phyloP scores from a whole-genome alignment of 805 yeast species.

The Saccharomycopsis fermentans region DNA sequence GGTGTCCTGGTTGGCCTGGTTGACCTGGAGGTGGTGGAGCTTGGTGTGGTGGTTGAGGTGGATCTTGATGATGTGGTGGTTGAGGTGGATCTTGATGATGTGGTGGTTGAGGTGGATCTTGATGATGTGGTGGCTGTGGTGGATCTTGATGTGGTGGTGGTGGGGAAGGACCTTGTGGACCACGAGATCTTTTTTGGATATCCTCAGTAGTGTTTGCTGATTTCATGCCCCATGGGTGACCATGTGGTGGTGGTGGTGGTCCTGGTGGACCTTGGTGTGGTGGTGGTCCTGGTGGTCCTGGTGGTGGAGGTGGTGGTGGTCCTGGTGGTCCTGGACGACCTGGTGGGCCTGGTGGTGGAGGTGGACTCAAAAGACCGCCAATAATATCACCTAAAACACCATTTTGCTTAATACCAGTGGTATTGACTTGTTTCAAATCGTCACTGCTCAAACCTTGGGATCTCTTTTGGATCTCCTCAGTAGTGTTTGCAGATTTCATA shows the following conservation, averaged over 20 bases:
- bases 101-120: too few relatives aligned
- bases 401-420: background rate
- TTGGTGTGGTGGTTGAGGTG: too few relatives aligned
- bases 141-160: too few relatives aligned
- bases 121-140: too few relatives aligned
- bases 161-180: too few relatives aligned
- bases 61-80: too few relatives aligned
- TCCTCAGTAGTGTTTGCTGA: background rate
- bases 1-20: too few relatives aligned
- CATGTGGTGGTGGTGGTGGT: background rate
- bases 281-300: background rate
- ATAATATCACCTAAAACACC: too few relatives aligned
- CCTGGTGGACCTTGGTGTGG: background rate
- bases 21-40: too few relatives aligned
- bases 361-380: background rate
- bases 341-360: background rate
- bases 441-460: background rate
- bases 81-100: too few relatives aligned
- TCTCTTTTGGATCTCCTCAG: background rate
- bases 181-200: background rate
- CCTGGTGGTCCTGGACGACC: background rate
- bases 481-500: background rate
- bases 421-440: background rate
- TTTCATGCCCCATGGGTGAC: too few relatives aligned
- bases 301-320: background rate